Base-by-base conservation (phyloP, 192 early-diverging fungal species). In the Coemansia interrupta region DNA sequence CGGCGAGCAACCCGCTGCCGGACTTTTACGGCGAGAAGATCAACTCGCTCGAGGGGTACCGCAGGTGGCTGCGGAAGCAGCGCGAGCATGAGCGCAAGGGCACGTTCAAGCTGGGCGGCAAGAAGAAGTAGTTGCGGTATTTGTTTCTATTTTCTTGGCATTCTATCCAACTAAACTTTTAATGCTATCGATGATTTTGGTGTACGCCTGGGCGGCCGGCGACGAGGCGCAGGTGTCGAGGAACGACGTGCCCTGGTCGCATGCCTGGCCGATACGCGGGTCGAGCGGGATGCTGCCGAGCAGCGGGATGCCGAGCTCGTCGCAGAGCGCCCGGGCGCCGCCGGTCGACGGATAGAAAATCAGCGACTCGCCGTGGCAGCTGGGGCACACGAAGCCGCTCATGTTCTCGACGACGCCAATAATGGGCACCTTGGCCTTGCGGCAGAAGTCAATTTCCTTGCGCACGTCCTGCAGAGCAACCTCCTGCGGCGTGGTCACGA, bases 401-500 rank as follows among this genome's bases (percentile, higher is more conserved):
- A 99, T 96, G 68, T 97, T 97, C 70, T 99, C 96, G 7, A 99
- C 90, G 4, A 99, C 74, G 5, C 96, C 96, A 19, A 97, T 72
- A 54, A 99, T 87, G 1, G 88, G 89, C 17, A 99, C 83, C 29
- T 83, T 82, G 56, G 92, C 92, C 42, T 67, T 72, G 30, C 63
- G 54, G 65, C 95, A 99, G 68, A 99, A 99, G 72, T 90, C 92
- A 54, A 99, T 87, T 72, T 99, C 95, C 78, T 93, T 95, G 30
- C 94, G 80, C 20, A 99, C 96, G 80, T 99, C 96, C 68, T 87
- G 86, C 19, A 90, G 57, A 0, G 88, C 82, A 0, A 92, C 86
- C 47, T 91, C 92, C 69, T 96, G 94, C n/a, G 94, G 95, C 13
- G 95, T 98, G 5, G 94, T 95, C 14, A 98, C 86, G 11, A 98